Base-by-base conservation (phyloP, 768 basidiomycete genomes). In the Xerocomellus chrysenteron region DNA sequence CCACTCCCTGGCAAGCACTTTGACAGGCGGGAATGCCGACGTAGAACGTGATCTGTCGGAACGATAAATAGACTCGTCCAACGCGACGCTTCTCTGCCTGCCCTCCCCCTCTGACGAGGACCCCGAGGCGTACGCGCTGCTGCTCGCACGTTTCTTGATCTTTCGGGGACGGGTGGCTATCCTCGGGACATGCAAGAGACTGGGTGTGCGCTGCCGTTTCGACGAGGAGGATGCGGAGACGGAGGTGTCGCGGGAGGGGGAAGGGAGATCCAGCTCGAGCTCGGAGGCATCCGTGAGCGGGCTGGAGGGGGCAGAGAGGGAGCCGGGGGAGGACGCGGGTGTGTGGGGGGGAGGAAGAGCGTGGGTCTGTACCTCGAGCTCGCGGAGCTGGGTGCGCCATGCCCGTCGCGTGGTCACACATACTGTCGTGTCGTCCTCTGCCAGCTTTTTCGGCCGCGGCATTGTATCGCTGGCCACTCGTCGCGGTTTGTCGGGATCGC, bases 21-120 rank as follows among this genome's bases (percentile, higher is more conserved):
- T 51, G 46, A 40, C 30, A 10, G 43, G 57, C 0, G 82, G 80
- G 56, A 85, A 71, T 1, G 67, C 71, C 0, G 87, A 88, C 0
- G 80, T 78, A 0, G 88, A 90, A 59, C 86, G 85, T 56, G 89
- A 89, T 60, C 85, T 74, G 64, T 82, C 82, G 54, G 57, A 63
- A 40, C 73, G 69, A 56, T 82, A 86, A 33, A 86, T 82, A n/a
- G 81, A 80, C 40, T 84, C 80, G 30, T 80, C 81, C 4, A 82
- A 68, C 0, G 78, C 73, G 47, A 68, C 50, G 64, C 73, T 54
- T 35, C 67, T 57, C 39, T 75, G 76, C 45, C 77, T 74, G 59
- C 79, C 80, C 30, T 74, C 74, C 13, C 71, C 74, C 58, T 80
- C 78, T n/a, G 80, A 78, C 9, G 76, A 76, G 2, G 74, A 74